phyloP scores from a whole-genome alignment of 257 asterid genomes.

The Jasminum sambac region DNA sequence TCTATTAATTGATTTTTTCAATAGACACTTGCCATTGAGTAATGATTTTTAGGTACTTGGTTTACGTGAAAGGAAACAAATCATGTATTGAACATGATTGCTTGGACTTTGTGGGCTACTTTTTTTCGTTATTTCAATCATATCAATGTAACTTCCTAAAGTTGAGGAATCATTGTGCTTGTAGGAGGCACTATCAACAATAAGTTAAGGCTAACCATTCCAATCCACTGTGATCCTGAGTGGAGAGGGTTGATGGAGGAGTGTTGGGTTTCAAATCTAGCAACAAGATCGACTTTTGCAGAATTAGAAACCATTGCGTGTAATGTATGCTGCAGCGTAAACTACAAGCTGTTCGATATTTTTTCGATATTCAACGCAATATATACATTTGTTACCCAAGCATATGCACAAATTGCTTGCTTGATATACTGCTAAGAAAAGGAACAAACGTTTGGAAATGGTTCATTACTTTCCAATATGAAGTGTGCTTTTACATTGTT shows the following conservation, averaged over 20 bases:
- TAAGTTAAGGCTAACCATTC: conserved; percentile 86
- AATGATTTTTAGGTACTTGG: background rate
- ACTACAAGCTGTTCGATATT: conserved; percentile 19
- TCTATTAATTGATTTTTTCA: too few relatives aligned
- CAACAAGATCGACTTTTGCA: conserved; percentile 71
- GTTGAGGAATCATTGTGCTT: background rate
- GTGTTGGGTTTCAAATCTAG: conserved; percentile 93
- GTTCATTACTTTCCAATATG: background rate
- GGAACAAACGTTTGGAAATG: conserved; percentile 13
- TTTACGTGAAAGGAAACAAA: background rate
- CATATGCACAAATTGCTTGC: conserved; percentile 24
- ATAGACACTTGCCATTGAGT: too few relatives aligned
- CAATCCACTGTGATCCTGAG: conserved; percentile 80
- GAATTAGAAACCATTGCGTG: conserved; percentile 78
- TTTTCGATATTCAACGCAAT: conserved; percentile 26
- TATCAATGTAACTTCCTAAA: background rate
- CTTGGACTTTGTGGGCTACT: background rate
- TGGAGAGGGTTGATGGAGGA: conserved; percentile 88
- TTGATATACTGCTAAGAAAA: conserved; percentile 5
- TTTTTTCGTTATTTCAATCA: background rate
- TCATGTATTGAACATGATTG: background rate
- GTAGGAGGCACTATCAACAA: conserved; percentile 93
- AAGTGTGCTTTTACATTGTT: background rate
- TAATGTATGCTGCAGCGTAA: conserved; percentile 61
- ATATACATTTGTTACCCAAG: conserved; percentile 25